These are phyloP conservation scores for Rhododendron vialii DNA, from an alignment of 148 eudicot genomes.

Conservation along the genomic window DNA sequence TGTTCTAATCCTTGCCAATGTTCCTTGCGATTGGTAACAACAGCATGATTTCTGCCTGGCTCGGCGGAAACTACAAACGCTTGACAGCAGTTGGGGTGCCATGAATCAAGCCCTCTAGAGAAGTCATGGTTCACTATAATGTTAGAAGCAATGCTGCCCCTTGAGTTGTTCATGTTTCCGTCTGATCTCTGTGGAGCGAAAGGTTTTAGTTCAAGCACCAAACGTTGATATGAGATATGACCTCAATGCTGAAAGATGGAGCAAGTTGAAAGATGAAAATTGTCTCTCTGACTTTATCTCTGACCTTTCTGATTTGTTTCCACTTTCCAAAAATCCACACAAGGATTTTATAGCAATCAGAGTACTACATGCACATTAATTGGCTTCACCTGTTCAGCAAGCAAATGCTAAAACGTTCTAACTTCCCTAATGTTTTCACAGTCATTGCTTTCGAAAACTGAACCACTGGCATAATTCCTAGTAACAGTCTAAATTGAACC, in stretches of 20 bases:
- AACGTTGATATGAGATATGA: conserved; percentile 4
- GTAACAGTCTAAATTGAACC: not conserved
- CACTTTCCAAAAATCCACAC: not conserved
- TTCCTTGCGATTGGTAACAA: conserved; percentile 51
- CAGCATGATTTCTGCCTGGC: conserved; percentile 43
- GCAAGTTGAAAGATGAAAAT: conserved; percentile 1
- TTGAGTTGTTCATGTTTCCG: conserved; percentile 21
- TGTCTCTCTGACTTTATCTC: not conserved
- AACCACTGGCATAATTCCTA: not conserved
- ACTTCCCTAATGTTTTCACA: not conserved
- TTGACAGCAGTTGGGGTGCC: conserved; percentile 78
- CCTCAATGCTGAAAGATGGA: conserved; percentile 15
- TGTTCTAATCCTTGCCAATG: conserved; percentile 83
- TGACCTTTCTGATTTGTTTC: not conserved
- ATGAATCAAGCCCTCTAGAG: conserved; percentile 59
- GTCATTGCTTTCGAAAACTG: not conserved
- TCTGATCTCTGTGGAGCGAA: conserved; percentile 29
- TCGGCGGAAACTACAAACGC: conserved; percentile 47
- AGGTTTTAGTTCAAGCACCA: conserved; percentile 6
- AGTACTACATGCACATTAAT: not conserved
- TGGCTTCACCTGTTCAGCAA: not conserved
- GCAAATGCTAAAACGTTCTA: not conserved
- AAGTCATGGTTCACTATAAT: conserved; percentile 74
- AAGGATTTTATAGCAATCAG: not conserved
- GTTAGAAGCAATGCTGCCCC: conserved; percentile 30